Conservation (phyloP, 345 rosid genomes). For the Euclidium syriacum region DNA sequence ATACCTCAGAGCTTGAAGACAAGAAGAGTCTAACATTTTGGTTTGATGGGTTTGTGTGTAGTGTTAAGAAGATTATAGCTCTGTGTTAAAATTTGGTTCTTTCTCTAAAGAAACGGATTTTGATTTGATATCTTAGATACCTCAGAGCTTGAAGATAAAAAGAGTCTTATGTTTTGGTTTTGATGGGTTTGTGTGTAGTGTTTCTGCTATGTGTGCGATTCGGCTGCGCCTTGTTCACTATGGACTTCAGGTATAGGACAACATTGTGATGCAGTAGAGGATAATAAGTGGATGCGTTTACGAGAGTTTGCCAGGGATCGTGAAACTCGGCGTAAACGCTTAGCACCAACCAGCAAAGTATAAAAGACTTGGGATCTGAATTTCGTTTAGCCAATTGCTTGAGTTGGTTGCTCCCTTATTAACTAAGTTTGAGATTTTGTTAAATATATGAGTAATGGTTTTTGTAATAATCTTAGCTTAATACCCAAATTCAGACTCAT, state of each 20-base stretch:
- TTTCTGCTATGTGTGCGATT: conserved; percentile 64
- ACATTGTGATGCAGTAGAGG: conserved; percentile 50
- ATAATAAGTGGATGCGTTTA: background rate
- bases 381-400: background rate
- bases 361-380: background rate
- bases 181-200: conserved; percentile 42
- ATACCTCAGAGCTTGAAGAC: no score
- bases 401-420: no score
- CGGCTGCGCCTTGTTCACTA: conserved; percentile 49
- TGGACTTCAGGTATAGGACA: conserved; percentile 26
- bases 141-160: background rate
- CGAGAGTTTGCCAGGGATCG: background rate
- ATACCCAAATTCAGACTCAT: background rate
- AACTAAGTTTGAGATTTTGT: no score
- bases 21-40: no score
- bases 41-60: no score
- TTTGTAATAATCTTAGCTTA: no score
- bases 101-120: background rate
- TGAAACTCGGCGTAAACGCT: no score
- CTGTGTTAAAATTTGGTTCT: background rate
- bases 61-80: no score
- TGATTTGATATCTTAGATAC: background rate
- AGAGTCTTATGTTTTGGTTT: background rate
- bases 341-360: no score
- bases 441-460: no score